Conservation (phyloP, 148 eudicot genomes). For the Rhododendron williamsianum region DNA sequence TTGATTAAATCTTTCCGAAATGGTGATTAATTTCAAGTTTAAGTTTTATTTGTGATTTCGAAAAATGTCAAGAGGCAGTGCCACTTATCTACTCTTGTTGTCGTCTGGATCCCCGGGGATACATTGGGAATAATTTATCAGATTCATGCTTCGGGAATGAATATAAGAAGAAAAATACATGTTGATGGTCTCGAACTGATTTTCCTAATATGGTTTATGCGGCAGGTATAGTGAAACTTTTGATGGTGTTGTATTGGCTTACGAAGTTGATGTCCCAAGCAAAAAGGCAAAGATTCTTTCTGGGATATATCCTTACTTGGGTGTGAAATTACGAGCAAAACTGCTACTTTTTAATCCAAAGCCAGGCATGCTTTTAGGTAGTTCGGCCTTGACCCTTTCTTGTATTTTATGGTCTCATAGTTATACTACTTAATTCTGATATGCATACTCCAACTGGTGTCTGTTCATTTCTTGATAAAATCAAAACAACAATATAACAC, state of each 20-base stretch:
- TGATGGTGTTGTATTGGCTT: conserved; percentile 79
- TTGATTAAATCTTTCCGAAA: not conserved
- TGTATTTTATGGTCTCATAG: not conserved
- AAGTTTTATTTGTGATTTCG: not conserved
- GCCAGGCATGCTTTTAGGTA: conserved; percentile 74
- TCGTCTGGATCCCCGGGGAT: not conserved
- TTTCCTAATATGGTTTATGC: not conserved
- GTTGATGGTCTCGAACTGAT: not conserved
- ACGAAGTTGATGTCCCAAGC: conserved; percentile 33
- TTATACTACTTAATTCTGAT: not conserved
- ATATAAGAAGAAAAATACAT: not conserved
- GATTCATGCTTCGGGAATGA: not conserved
- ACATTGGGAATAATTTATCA: not conserved
- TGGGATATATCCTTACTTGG: conserved; percentile 61
- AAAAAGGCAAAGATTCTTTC: conserved; percentile 51
- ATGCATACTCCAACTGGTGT: too few relatives aligned
- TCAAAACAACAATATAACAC: not conserved
- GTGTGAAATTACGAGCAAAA: conserved; percentile 47
- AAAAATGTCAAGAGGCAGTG: not conserved
- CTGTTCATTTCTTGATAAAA: not conserved
- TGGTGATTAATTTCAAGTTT: not conserved
- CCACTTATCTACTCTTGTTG: not conserved
- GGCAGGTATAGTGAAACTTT: conserved; percentile 69
- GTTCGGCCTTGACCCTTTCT: not conserved
- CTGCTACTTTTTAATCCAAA: conserved; percentile 72